Evolutionary conservation across 768 basidiomycete species (phyloP).

Genomic region (Mycena chlorophos): DNA sequence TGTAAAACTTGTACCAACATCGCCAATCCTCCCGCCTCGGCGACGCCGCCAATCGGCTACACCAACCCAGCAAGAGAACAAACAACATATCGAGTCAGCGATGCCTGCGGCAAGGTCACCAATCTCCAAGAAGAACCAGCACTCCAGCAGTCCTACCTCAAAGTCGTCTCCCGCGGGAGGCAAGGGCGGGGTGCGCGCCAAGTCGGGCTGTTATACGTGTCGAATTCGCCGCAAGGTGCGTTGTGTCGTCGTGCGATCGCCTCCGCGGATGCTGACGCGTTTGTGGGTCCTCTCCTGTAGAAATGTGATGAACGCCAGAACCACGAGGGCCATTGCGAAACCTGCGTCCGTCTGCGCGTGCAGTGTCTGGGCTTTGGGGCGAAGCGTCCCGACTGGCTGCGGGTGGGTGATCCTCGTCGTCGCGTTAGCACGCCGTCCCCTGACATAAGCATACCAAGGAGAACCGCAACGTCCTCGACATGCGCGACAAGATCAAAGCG

Average conservation of each 20-base stretch:
- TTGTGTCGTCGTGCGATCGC: constrained; percentile 13
- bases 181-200: constrained; percentile 81
- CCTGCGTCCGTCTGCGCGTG: constrained; percentile 77
- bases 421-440: constrained; percentile 1
- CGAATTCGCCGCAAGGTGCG: constrained; percentile 80
- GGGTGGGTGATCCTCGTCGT: constrained; percentile 48
- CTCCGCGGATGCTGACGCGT: constrained; percentile 20
- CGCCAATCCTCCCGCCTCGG: constrained; percentile 6
- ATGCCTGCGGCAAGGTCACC: constrained; percentile 47
- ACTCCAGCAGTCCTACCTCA: background rate
- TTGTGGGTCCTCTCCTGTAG: constrained; percentile 38
- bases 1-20: background rate
- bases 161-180: background rate
- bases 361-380: constrained; percentile 85
- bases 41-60: constrained; percentile 9
- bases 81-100: too few species aligned
- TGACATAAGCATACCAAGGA: constrained; percentile 45
- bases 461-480: constrained; percentile 61
- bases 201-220: constrained; percentile 89
- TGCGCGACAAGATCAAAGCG: constrained; percentile 77
- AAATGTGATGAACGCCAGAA: constrained; percentile 83
- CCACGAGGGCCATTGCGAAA: constrained; percentile 62
- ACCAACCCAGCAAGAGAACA: constrained; percentile 9
- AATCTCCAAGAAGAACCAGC: constrained; percentile 35
- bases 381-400: constrained; percentile 83